Conservation (phyloP, 345 rosid species). For the Gossypium thurberi region DNA sequence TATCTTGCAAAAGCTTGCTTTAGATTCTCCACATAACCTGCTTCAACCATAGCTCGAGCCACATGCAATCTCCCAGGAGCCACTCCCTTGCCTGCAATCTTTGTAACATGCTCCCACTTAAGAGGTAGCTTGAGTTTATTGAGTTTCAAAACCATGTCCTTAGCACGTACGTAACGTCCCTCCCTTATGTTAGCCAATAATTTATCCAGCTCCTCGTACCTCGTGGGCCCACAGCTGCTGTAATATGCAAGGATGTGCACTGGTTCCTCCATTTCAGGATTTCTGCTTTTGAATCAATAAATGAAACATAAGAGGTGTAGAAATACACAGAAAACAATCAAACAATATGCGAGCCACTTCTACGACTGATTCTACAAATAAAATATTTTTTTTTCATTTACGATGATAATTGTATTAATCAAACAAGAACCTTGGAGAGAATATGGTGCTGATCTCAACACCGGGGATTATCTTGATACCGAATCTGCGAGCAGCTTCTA, state of each 20-base stretch:
- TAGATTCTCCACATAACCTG: slow-evolving; percentile 75
- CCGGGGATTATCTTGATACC: slow-evolving; percentile 90
- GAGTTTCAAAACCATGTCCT: slow-evolving; percentile 64
- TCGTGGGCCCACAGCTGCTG: slow-evolving; percentile 76
- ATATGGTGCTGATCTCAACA: slow-evolving; percentile 89
- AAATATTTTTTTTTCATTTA: neutral
- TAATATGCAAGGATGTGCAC: slow-evolving; percentile 97
- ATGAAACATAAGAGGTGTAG: slow-evolving; percentile 13
- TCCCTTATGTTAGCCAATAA: slow-evolving; percentile 70
- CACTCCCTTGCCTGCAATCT: slow-evolving; percentile 82
- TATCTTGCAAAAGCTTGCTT: slow-evolving; percentile 84
- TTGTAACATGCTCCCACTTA: slow-evolving; percentile 79
- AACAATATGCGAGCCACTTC: neutral
- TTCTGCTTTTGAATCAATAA: slow-evolving; percentile 28
- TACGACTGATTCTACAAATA: neutral
- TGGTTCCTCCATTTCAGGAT: slow-evolving; percentile 59
- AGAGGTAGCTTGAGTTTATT: slow-evolving; percentile 79
- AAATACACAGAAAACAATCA: neutral
- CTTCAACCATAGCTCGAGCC: slow-evolving; percentile 95
- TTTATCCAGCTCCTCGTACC: slow-evolving; percentile 56
- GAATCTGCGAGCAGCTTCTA: slow-evolving; percentile 69
- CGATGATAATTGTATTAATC: neutral
- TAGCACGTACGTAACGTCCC: slow-evolving; percentile 80
- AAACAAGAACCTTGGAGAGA: slow-evolving; percentile 48
- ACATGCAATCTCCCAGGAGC: slow-evolving; percentile 95